Percentiles rank a stretch among this genome's conserved stretches.
These are phyloP conservation scores for Penicillium sp. DNA, from an alignment of 2,329 filamentous ascomycete genomes.

Conservation along the genomic window DNA sequence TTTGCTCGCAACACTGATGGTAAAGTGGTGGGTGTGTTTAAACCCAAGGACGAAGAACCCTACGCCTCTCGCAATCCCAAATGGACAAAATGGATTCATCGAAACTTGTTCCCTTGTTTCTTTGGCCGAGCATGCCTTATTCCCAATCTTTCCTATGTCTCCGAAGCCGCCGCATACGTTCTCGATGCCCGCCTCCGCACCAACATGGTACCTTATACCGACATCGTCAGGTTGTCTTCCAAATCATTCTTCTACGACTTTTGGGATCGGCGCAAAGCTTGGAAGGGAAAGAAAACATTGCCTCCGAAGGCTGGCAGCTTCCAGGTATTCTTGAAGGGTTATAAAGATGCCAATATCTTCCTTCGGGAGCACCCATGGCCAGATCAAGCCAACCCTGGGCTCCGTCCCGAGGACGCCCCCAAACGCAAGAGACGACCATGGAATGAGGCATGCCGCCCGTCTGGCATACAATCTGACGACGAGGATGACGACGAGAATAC, in stretches of 20 bases:
- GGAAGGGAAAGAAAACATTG: constrained; percentile 82
- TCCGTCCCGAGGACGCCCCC: constrained; percentile 69
- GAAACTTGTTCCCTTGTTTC: constrained; percentile 95
- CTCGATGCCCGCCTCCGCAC: constrained; percentile 89
- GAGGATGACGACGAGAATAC: constrained; percentile 51
- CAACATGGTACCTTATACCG: constrained; percentile 92
- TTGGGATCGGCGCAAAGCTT: constrained; percentile 88
- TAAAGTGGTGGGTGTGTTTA: constrained; percentile 97
- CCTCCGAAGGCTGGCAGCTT: constrained; percentile 94
- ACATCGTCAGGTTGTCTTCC: constrained; percentile 90
- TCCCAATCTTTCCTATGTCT: constrained; percentile 96
- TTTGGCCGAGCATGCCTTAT: constrained; percentile 95
- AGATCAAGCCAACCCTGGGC: constrained; percentile 75
- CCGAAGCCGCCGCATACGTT: constrained; percentile 94
- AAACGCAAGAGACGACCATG: constrained; percentile 72
- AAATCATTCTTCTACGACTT: constrained; percentile 99
- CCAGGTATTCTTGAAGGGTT: constrained; percentile 95
- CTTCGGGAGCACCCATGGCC: constrained; percentile 96
- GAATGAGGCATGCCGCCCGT: constrained; percentile 81
- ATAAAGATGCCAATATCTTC: constrained; percentile 95
- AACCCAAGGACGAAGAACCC: constrained; percentile 98
- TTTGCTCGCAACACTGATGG: constrained; percentile 91
- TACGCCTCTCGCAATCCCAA: constrained; percentile 97
- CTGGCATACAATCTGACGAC: constrained; percentile 61
- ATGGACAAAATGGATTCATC: constrained; percentile 99